These are phyloP conservation scores for Jimgerdemannia flammicorona DNA, from an alignment of 192 early-diverging fungal species.

Conservation along the genomic window DNA sequence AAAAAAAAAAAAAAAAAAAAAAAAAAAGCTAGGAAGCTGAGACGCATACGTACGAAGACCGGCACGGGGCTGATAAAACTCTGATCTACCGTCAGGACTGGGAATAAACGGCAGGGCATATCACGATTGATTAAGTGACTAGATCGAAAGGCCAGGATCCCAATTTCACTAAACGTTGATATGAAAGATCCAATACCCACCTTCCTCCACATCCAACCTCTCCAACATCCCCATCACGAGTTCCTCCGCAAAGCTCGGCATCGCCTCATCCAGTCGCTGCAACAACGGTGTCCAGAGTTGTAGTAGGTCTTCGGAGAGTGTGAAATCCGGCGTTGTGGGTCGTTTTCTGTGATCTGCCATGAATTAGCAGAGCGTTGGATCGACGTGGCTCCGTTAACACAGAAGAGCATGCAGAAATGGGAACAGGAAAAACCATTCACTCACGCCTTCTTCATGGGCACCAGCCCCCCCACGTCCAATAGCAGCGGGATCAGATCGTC, in stretches of 20 bases:
- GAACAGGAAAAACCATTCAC: conserved; percentile 4
- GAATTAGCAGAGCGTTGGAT: neutral
- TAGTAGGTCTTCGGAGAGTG: conserved; percentile 32
- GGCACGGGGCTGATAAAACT: conserved; percentile 24
- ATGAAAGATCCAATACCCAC: neutral
- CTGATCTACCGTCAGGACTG: conserved; percentile 17
- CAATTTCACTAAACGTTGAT: neutral
- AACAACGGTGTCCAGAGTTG: conserved; percentile 39
- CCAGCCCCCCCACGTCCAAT: conserved; percentile 50
- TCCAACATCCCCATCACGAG: conserved; percentile 26
- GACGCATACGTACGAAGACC: conserved; percentile 26
- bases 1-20: no score
- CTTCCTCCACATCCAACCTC: conserved; percentile 12
- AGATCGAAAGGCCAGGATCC: neutral
- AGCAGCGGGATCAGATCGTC: conserved; percentile 46
- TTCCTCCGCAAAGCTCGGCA: conserved; percentile 21
- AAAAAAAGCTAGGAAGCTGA: no score
- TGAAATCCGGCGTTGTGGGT: conserved; percentile 25
- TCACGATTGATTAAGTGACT: neutral
- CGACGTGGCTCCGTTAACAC: no score
- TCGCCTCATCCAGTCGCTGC: conserved; percentile 32
- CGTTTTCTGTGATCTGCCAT: conserved; percentile 24
- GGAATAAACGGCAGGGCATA: neutral
- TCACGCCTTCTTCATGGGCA: conserved; percentile 54
- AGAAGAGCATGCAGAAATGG: neutral